These are phyloP conservation scores for Cladosporium sp. DNA, from an alignment of 2,329 filamentous ascomycete genomes.

Conservation along the genomic window DNA sequence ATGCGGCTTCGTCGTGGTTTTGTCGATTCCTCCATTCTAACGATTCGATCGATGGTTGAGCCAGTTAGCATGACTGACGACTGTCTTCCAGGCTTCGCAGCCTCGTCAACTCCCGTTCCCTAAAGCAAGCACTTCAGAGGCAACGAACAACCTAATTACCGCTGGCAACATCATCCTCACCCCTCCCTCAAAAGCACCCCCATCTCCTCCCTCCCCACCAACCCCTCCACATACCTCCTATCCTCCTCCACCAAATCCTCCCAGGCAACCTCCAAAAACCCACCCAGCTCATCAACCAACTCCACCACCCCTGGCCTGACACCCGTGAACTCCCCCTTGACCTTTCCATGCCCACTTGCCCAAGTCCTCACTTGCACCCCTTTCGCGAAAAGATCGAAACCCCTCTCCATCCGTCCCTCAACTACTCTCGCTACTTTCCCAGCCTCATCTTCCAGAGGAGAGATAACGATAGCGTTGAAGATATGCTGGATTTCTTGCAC, in stretches of 20 bases:
- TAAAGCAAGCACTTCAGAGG: neutral
- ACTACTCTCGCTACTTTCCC: conserved; percentile 14
- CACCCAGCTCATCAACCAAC: conserved; percentile 1
- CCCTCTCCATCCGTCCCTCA: conserved; percentile 16
- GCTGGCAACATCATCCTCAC: too few relatives aligned
- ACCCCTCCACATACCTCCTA: conserved; percentile 42
- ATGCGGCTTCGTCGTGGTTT: too few relatives aligned
- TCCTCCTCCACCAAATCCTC: conserved; percentile 11
- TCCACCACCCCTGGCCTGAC: conserved; percentile 13
- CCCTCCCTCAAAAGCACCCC: neutral
- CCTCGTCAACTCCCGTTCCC: too few relatives aligned
- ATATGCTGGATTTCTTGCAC: conserved; percentile 22
- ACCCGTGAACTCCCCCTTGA: conserved; percentile 11
- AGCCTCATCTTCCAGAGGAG: conserved; percentile 18
- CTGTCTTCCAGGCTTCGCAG: too few relatives aligned
- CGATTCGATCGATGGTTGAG: too few relatives aligned
- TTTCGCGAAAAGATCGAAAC: conserved; percentile 1
- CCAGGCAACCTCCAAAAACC: conserved; percentile 1
- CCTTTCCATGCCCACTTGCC: neutral
- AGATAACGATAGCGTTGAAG: conserved; percentile 15
- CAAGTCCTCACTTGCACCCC: conserved; percentile 10
- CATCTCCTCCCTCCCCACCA: neutral
- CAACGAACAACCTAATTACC: too few relatives aligned
- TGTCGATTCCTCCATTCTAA: too few relatives aligned
- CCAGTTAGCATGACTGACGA: too few relatives aligned